A percentile compares a stretch with the other conserved stretches of the same genome.
Evolutionary conservation across 306 rosid species (phyloP).

Genomic region (Cyclanthera cordifolia): DNA sequence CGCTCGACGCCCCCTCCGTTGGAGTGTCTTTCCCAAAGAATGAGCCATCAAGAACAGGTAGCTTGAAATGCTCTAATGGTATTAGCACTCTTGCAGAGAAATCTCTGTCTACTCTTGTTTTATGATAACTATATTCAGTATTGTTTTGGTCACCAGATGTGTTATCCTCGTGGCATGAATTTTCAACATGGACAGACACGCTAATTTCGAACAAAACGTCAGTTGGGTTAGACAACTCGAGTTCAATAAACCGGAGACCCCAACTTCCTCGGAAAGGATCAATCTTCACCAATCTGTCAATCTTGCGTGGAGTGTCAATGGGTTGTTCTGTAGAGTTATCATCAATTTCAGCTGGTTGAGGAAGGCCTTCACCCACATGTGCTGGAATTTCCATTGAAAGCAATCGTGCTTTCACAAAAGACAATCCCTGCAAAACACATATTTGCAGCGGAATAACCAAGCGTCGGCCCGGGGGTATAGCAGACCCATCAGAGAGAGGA

Average conservation of each 20-base stretch:
- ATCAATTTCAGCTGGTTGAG: conserved; percentile 31
- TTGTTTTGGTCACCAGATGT: too few relatives aligned
- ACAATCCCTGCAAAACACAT: conserved; percentile 86
- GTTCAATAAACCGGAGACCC: conserved; percentile 86
- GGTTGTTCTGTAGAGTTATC: conserved; percentile 30
- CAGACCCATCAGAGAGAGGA: conserved; percentile 31
- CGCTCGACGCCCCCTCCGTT: conserved; percentile 29
- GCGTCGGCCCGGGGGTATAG: conserved; percentile 80
- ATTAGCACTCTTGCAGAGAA: conserved; percentile 90
- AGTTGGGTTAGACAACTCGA: conserved; percentile 84
- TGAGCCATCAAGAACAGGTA: conserved; percentile 86
- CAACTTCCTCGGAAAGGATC: conserved; percentile 92
- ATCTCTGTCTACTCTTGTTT: conserved; percentile 78
- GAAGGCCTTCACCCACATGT: conserved; percentile 69
- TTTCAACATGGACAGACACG: conserved; percentile 75
- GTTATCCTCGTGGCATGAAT: conserved; percentile 29
- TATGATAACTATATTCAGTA: conserved; percentile 50
- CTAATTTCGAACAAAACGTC: conserved; percentile 74
- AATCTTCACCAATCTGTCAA: conserved; percentile 75
- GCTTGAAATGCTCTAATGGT: conserved; percentile 81
- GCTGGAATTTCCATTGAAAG: conserved; percentile 99
- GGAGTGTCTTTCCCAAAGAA: conserved; percentile 56
- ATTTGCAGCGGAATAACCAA: conserved; percentile 79
- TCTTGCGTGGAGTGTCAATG: conserved; percentile 32
- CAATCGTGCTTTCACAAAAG: conserved; percentile 81